Conservation (phyloP, 192 early-diverging fungal genomes). For the Linnemannia exigua region DNA sequence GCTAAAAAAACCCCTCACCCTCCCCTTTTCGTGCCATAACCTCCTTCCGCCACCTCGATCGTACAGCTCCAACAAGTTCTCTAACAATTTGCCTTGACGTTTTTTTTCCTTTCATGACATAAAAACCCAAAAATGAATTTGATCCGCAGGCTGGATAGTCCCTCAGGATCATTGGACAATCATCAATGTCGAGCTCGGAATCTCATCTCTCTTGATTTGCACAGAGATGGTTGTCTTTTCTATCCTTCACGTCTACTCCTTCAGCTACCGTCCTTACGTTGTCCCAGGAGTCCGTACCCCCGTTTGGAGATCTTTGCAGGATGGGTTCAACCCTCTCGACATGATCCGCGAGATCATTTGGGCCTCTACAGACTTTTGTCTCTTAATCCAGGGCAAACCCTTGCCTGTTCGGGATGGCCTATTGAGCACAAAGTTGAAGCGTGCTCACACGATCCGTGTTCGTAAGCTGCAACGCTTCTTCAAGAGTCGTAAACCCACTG, state of each 20-base stretch:
- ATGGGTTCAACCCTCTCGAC: slow-evolving; percentile 57
- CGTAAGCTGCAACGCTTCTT: slow-evolving; percentile 32
- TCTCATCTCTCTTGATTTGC: slow-evolving; percentile 51
- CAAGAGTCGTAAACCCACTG: slow-evolving; percentile 8
- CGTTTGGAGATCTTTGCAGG: slow-evolving; percentile 26
- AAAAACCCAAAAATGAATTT: too few species aligned
- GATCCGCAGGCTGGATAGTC: slow-evolving; percentile 6
- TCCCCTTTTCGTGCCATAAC: neutral
- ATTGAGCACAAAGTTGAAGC: slow-evolving; percentile 26
- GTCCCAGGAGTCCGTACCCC: slow-evolving; percentile 29
- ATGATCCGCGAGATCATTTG: slow-evolving; percentile 51
- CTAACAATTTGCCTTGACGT: neutral
- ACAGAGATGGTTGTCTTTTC: slow-evolving; percentile 59
- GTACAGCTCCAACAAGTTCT: neutral
- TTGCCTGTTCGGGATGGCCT: slow-evolving; percentile 32
- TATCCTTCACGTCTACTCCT: slow-evolving; percentile 55
- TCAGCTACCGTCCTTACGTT: slow-evolving; percentile 47
- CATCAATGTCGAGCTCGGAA: slow-evolving; percentile 48
- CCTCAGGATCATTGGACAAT: slow-evolving; percentile 45
- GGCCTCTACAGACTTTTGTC: slow-evolving; percentile 33
- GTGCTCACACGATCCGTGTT: slow-evolving; percentile 38
- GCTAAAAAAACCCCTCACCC: neutral
- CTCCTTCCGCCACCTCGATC: neutral
- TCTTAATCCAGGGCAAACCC: slow-evolving; percentile 28
- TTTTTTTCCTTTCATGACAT: too few species aligned